phyloP scores from a whole-genome alignment of 441 rosid species.

The Francoa sonchifolia region DNA sequence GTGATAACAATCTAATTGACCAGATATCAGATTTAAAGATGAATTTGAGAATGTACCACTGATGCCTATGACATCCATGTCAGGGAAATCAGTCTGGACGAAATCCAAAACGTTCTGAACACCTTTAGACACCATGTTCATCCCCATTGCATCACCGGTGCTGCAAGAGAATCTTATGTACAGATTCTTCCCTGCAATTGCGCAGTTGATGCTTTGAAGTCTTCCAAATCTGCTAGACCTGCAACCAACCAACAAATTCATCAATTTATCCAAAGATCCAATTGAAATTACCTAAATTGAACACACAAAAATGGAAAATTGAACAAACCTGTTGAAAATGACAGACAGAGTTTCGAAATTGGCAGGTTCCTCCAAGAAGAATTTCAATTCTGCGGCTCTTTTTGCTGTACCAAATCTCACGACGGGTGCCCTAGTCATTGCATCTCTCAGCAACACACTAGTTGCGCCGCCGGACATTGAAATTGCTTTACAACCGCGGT shows the following conservation, averaged over 20 bases:
- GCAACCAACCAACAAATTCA: too few species aligned
- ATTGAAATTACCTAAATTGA: too few species aligned
- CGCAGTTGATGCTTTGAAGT: conserved; percentile 33
- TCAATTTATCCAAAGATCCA: too few species aligned
- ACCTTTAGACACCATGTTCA: conserved; percentile 57
- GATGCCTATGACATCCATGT: conserved; percentile 48
- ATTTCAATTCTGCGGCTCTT: conserved; percentile 39
- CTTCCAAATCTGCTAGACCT: conserved; percentile 40
- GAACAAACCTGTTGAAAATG: conserved; percentile 22
- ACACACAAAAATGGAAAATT: too few species aligned
- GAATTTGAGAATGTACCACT: conserved; percentile 16
- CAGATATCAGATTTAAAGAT: too few species aligned
- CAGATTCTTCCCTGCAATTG: conserved; percentile 39
- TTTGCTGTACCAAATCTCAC: conserved; percentile 32
- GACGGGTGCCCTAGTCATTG: conserved; percentile 48
- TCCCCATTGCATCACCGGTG: conserved; percentile 61
- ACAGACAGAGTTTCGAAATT: conserved; percentile 26
- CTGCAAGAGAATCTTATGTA: conserved; percentile 37
- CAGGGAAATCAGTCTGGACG: conserved; percentile 28
- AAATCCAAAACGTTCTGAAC: conserved; percentile 45
- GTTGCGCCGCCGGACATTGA: conserved; percentile 34
- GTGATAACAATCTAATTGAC: too few species aligned
- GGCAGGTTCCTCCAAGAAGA: conserved; percentile 28
- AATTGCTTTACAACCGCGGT: conserved; percentile 50
- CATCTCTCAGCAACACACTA: conserved; percentile 30